Base-by-base conservation (phyloP, 345 rosid genomes). In the Turnera subulata region DNA sequence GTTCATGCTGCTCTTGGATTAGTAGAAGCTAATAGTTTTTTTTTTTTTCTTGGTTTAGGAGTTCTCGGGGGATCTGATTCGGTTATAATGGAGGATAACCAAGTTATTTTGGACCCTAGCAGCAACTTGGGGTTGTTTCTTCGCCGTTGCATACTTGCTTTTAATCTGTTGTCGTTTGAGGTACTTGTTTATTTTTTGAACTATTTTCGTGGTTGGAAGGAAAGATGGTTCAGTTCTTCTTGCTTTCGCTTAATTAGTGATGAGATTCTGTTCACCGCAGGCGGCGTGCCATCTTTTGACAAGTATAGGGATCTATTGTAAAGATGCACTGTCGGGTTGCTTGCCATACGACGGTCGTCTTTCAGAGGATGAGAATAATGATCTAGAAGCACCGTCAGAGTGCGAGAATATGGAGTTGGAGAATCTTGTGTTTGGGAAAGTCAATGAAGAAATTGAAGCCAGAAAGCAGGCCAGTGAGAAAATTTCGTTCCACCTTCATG, bases 361-460 rank as follows among this genome's bases (percentile, higher is more conserved):
- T 69, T 62, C 76, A 61, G 91, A 80, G 51, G 83, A 70, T 59
- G 76, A 91, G 55, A 65, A 60, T 65, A 71, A 67, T 65, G 80
- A 84, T 40, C 46, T 77, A 70, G 89, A 74, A 67, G 68, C 80
- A 60, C 55, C 59, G 62, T 61, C 82, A 58, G 91, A 80, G 54
- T 76, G 82, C 37, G 96, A 89, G 67, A 88, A 86, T 66, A 92
- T 89, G 97, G 97, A 92, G 46, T 68, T 92, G 64, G 95, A 90
- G 75, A 86, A 73, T 67, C 71, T 80, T 79, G 91, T 78, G 23
- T 76, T 76, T 65, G 79, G 74, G 66, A 87, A 81, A 78, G 85
- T 80, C 51, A 76, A 63, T 25, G 88, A 85, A 70, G 97, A 83
- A 77, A 63, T 83, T 50, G 83, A 89, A 74, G 84, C 85, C 23